Evolutionary conservation across 2,329 filamentous ascomycete species (phyloP).

Genomic region (Diaporthe citri): DNA sequence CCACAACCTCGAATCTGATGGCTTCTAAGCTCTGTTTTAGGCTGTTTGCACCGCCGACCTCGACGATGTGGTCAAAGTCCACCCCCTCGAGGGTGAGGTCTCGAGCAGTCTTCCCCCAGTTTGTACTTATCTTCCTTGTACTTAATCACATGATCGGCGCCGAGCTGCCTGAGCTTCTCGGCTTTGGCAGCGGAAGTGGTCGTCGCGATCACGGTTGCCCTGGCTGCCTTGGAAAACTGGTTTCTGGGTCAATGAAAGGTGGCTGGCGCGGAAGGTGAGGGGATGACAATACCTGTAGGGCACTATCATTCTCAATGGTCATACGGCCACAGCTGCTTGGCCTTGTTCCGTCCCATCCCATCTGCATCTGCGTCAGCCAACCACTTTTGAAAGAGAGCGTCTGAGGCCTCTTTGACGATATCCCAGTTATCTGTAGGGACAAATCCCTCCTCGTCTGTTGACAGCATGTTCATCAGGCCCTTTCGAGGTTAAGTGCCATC

Average conservation of each 20-base stretch:
- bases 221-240: conserved; percentile 60
- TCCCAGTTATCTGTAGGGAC: background rate
- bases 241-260: background rate
- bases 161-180: conserved; percentile 61
- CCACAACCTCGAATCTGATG: conserved; percentile 49
- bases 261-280: background rate
- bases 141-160: conserved; percentile 69
- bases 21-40: conserved; percentile 55
- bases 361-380: background rate
- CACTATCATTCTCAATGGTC: conserved; percentile 45
- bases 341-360: background rate
- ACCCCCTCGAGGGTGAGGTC: conserved; percentile 57
- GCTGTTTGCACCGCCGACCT: conserved; percentile 67
- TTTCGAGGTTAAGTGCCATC: background rate
- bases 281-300: conserved; percentile 55
- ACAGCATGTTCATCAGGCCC: background rate
- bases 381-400: background rate
- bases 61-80: conserved; percentile 67
- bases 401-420: background rate
- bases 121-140: conserved; percentile 62
- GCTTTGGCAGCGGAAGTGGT: conserved; percentile 65
- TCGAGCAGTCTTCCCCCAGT: conserved; percentile 67
- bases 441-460: background rate
- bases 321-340: conserved; percentile 16
- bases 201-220: conserved; percentile 69